Evolutionary conservation across 345 rosid genomes (phyloP).

Genomic region (Arabis alpina): DNA sequence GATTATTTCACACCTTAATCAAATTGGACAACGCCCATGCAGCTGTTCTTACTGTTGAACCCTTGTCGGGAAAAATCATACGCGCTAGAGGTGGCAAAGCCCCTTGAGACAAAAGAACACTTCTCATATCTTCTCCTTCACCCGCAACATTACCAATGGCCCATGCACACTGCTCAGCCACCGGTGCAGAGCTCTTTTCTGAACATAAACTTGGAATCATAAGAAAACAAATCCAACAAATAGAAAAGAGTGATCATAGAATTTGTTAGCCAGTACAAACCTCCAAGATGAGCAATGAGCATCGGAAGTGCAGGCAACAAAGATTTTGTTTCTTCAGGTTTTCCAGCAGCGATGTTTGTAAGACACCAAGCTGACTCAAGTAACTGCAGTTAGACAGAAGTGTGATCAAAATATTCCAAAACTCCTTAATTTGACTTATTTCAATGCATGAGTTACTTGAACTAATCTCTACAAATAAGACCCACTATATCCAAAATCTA

Average conservation of each 20-base stretch:
- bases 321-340: slow-evolving; percentile 91
- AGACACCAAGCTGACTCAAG: slow-evolving; percentile 99
- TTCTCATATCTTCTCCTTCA: slow-evolving; percentile 93
- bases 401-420: slow-evolving; percentile 8
- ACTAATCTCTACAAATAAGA: neutral
- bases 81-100: slow-evolving; percentile 89
- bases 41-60: slow-evolving; percentile 92
- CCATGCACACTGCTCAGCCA: slow-evolving; percentile 99
- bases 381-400: slow-evolving; percentile 60
- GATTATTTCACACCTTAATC: slow-evolving; percentile 69
- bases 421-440: neutral
- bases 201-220: slow-evolving; percentile 34
- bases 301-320: slow-evolving; percentile 82
- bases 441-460: slow-evolving; percentile 8
- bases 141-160: slow-evolving; percentile 98
- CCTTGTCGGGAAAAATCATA: slow-evolving; percentile 92
- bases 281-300: slow-evolving; percentile 96
- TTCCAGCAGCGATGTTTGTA: slow-evolving; percentile 96
- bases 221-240: slow-evolving; percentile 27
- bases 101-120: slow-evolving; percentile 87
- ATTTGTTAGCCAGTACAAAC: slow-evolving; percentile 47
- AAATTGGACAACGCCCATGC: slow-evolving; percentile 98
- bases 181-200: slow-evolving; percentile 89
- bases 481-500: slow-evolving; percentile 8
- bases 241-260: neutral